phyloP scores from a whole-genome alignment of 202 grass and related monocot genomes.

The Sporobolus alterniflorus region DNA sequence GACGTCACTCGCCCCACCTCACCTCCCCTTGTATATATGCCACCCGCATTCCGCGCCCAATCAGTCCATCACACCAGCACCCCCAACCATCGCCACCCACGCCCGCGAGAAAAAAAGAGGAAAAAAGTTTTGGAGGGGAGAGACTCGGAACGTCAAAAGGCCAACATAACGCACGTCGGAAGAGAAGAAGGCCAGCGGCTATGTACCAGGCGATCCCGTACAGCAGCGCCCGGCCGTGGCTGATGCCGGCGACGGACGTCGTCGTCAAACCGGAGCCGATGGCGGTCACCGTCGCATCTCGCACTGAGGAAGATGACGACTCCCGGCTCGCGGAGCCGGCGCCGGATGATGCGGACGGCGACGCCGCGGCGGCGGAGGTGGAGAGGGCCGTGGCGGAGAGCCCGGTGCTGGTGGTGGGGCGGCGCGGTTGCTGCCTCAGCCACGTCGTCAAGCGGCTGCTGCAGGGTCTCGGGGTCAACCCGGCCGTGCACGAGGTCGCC shows the following conservation, averaged over 20 bases:
- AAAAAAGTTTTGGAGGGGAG: neutral
- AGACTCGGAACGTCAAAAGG: neutral
- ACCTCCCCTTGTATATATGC: too few species aligned
- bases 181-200: neutral
- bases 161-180: neutral
- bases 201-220: slow-evolving; percentile 88
- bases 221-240: slow-evolving; percentile 65
- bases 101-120: neutral
- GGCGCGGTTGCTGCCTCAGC: slow-evolving; percentile 82
- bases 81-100: slow-evolving; percentile 12
- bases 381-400: slow-evolving; percentile 73
- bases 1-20: too few species aligned
- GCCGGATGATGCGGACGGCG: neutral
- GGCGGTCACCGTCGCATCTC: neutral
- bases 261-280: slow-evolving; percentile 14
- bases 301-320: neutral
- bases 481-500: slow-evolving; percentile 77
- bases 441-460: slow-evolving; percentile 90
- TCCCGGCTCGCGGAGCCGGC: neutral
- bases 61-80: slow-evolving; percentile 17
- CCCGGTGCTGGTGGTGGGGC: slow-evolving; percentile 81
- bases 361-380: slow-evolving; percentile 7
- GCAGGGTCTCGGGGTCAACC: slow-evolving; percentile 92
- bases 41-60: too few species aligned
- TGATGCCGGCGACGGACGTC: slow-evolving; percentile 15